Percentiles rank a stretch among this genome's conserved stretches.
Conservation (phyloP, 2,329 filamentous ascomycete species). For the Trichoderma pleuroti region DNA sequence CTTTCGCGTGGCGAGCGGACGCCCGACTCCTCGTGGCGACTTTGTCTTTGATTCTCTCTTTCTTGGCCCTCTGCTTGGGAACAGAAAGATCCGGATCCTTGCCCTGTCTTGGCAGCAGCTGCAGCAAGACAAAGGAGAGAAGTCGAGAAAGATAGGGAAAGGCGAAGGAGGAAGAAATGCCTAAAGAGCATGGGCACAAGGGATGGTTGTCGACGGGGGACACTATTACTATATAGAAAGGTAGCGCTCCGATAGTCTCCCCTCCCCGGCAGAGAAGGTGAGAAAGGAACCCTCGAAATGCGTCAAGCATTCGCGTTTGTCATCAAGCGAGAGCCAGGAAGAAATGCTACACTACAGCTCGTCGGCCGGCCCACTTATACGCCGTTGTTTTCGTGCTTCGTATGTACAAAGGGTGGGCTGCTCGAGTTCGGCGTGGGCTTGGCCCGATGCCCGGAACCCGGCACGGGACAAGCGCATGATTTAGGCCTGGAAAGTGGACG, state of each 20-base stretch:
- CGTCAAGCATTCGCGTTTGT: slow-evolving; percentile 2
- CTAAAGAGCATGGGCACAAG: background rate
- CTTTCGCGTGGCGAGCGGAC: slow-evolving; percentile 1
- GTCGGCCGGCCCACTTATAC: slow-evolving; percentile 10
- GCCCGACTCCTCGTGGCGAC: background rate
- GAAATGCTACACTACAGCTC: background rate
- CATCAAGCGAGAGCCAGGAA: background rate
- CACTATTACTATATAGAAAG: slow-evolving; percentile 10
- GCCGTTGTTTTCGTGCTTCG: slow-evolving; percentile 1
- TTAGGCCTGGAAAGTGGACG: background rate
- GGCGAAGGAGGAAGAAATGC: background rate
- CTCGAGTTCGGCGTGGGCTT: background rate
- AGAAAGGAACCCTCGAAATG: background rate
- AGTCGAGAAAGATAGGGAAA: background rate
- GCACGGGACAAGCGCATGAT: slow-evolving; percentile 6
- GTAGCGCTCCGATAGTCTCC: background rate
- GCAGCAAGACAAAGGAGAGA: background rate
- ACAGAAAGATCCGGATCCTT: background rate
- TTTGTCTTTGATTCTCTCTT: background rate
- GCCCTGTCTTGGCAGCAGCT: background rate
- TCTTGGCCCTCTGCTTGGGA: background rate
- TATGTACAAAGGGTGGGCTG: slow-evolving; percentile 14
- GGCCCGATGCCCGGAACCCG: slow-evolving; percentile 11
- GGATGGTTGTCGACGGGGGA: background rate
- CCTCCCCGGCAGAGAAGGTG: background rate